These are phyloP conservation scores for Gardenia jasminoides DNA, from an alignment of 257 asterid genomes.

Conservation along the genomic window DNA sequence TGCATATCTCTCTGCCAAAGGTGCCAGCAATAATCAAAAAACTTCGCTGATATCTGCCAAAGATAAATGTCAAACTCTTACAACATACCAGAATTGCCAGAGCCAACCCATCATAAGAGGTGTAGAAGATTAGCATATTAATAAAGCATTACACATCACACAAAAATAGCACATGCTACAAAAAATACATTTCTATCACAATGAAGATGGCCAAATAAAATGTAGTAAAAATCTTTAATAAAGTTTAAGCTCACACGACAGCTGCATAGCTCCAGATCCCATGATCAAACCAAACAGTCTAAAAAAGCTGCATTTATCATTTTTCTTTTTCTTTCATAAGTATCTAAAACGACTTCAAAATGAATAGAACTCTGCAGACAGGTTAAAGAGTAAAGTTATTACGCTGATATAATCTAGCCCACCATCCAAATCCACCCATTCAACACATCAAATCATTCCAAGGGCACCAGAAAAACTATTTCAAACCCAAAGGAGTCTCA, in stretches of 20 bases:
- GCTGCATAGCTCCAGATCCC: neutral
- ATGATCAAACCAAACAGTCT: neutral
- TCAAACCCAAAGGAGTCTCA: constrained; percentile 48
- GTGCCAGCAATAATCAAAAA: constrained; percentile 97
- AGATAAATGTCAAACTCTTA: constrained; percentile 34
- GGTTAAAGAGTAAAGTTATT: constrained; percentile 41
- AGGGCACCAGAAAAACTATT: constrained; percentile 32
- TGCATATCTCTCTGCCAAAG: constrained; percentile 94
- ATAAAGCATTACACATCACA: neutral
- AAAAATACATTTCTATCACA: neutral
- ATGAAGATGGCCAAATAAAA: neutral
- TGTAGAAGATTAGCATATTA: neutral
- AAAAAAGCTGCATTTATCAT: neutral
- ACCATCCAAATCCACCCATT: constrained; percentile 51
- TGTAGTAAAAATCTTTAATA: neutral
- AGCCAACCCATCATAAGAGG: neutral
- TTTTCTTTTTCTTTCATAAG: too few species aligned
- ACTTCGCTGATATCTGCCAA: constrained; percentile 90
- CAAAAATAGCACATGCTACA: neutral
- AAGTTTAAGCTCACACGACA: neutral
- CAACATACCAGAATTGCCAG: constrained; percentile 8
- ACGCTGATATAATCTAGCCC: constrained; percentile 45
- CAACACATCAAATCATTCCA: constrained; percentile 44
- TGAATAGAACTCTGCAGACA: constrained; percentile 38
- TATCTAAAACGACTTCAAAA: too few species aligned